Evolutionary conservation across 495 filamentous ascomycete species (phyloP).

Genomic region (Xylaria grammica): DNA sequence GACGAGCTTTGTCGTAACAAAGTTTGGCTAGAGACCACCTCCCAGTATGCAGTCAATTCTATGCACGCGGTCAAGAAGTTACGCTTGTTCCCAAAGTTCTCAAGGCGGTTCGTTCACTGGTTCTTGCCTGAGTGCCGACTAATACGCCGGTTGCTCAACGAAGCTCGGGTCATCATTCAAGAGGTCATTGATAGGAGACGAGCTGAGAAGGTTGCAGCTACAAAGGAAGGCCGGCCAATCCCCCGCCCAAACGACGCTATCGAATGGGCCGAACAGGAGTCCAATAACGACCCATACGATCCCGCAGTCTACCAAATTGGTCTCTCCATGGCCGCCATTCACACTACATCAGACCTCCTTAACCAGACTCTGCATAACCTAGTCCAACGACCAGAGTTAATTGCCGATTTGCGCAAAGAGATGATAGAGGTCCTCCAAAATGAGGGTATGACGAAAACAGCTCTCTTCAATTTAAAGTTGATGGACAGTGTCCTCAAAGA

Average conservation of each 20-base stretch:
- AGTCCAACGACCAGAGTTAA: slow-evolving; percentile 37
- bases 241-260: slow-evolving; percentile 32
- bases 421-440: slow-evolving; percentile 29
- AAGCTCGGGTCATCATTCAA: slow-evolving; percentile 37
- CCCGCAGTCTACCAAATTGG: slow-evolving; percentile 44
- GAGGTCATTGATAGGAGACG: slow-evolving; percentile 38
- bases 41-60: slow-evolving; percentile 44
- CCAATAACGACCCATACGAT: slow-evolving; percentile 24
- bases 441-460: slow-evolving; percentile 33
- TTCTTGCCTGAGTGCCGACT: slow-evolving; percentile 38
- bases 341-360: slow-evolving; percentile 38
- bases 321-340: slow-evolving; percentile 40
- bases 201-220: slow-evolving; percentile 26
- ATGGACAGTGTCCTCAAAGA: slow-evolving; percentile 25
- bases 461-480: slow-evolving; percentile 17
- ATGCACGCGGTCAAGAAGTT: slow-evolving; percentile 42
- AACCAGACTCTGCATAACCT: slow-evolving; percentile 46
- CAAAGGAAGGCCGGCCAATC: slow-evolving; percentile 18
- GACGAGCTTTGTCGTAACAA: slow-evolving; percentile 50
- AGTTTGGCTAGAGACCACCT: slow-evolving; percentile 49
- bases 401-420: slow-evolving; percentile 36
- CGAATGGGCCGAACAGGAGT: slow-evolving; percentile 40
- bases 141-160: slow-evolving; percentile 27
- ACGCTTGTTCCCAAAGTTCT: slow-evolving; percentile 38
- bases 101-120: slow-evolving; percentile 44